Evolutionary conservation across 129 eudicot genomes (phyloP).

Genomic region (Flaveria ramosissima): DNA sequence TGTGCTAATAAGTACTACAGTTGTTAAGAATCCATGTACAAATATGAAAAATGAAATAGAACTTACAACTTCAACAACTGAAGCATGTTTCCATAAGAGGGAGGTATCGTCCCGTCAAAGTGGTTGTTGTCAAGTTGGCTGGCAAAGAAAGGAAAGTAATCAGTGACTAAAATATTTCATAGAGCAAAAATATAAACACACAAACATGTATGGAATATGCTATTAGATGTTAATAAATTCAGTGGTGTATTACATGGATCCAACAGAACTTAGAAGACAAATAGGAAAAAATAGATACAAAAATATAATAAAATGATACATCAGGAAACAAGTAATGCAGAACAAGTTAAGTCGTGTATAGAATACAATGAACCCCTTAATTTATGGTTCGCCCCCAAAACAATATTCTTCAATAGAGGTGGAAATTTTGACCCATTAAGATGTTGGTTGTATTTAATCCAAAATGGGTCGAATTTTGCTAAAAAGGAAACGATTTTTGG

Average conservation of each 20-base stretch:
- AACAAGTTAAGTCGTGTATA: not conserved
- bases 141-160: slow-evolving; percentile 36
- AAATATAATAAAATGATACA: not conserved
- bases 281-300: not conserved
- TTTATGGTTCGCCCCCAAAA: slow-evolving; percentile 2
- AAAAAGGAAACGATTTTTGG: not conserved
- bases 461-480: not conserved
- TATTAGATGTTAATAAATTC: slow-evolving; percentile 5
- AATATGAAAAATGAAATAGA: slow-evolving; percentile 17
- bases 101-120: slow-evolving; percentile 66
- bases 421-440: not conserved
- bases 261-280: not conserved
- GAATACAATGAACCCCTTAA: slow-evolving; percentile 5
- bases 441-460: not conserved
- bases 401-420: not conserved
- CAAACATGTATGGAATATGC: slow-evolving; percentile 1
- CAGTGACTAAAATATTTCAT: not conserved
- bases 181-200: not conserved
- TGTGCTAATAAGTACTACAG: not conserved
- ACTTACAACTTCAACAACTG: slow-evolving; percentile 77
- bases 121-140: slow-evolving; percentile 96
- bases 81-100: slow-evolving; percentile 71
- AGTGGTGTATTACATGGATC: not conserved
- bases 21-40: not conserved
- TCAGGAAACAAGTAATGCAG: slow-evolving; percentile 18